Conservation (phyloP, 2,329 filamentous ascomycete species). For the Bertia moriformis region DNA sequence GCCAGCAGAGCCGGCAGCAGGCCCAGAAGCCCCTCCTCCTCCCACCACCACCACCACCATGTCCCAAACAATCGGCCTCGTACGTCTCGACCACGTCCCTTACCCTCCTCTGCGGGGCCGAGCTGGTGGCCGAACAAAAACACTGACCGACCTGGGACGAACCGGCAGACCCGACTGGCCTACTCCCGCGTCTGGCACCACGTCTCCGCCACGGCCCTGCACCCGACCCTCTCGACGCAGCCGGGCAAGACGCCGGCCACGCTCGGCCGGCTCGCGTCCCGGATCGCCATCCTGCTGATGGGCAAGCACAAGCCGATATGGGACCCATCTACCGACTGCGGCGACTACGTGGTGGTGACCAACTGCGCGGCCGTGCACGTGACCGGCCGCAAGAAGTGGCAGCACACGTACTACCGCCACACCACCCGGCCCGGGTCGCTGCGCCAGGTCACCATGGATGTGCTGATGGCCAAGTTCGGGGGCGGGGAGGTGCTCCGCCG, state of each 20-base stretch:
- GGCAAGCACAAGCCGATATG: constrained; percentile 98
- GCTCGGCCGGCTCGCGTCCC: constrained; percentile 77
- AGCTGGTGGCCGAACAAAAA: constrained; percentile 3
- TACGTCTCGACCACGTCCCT: too few species aligned
- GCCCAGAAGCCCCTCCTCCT: too few species aligned
- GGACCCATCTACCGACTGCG: constrained; percentile 94
- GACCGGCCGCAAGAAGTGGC: constrained; percentile 80
- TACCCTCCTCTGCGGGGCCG: constrained; percentile 3
- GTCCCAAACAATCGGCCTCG: constrained; percentile 68
- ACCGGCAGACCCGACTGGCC: constrained; percentile 70
- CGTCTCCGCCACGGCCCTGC: constrained; percentile 55
- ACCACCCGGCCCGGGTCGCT: constrained; percentile 79
- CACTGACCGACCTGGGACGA: constrained; percentile 2
- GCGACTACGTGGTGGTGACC: constrained; percentile 93
- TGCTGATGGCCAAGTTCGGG: constrained; percentile 84
- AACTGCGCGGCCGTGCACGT: constrained; percentile 75
- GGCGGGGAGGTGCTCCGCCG: constrained; percentile 80
- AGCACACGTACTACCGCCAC: constrained; percentile 94
- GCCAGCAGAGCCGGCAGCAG: too few species aligned
- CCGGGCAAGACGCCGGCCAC: constrained; percentile 47
- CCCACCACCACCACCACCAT: too few species aligned
- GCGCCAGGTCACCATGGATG: constrained; percentile 83
- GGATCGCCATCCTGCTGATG: constrained; percentile 80
- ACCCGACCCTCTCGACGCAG: constrained; percentile 33
- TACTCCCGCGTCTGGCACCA: constrained; percentile 95